Evolutionary conservation across 371 early-diverging fungal genomes (phyloP), one percentile per base, ranked within the genome.

Genomic region (Circinella umbellata): DNA sequence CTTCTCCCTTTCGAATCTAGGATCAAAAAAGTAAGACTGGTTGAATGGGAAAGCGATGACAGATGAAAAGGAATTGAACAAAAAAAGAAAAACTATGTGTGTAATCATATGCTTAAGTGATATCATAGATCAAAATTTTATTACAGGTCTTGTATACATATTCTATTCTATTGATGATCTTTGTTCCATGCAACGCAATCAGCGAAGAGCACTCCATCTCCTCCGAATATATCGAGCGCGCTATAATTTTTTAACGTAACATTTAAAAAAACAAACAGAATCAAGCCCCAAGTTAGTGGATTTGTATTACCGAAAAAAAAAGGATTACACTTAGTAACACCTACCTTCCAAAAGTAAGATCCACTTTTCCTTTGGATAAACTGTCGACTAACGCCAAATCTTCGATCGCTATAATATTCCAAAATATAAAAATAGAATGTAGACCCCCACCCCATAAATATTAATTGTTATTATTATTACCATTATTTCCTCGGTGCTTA

Each of bases 161-260:
- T 27, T 27, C 27, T 27, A 27, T 27, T 27, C 27, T 27, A 27
- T 27, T 27, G 54, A 54, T 79, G 81, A 14, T 57, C 15, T 15
- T 71, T 66, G 62, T 94, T 94, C 93, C 95, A 95, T 47, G 71
- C 81, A 4, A 95, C 90, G 75, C 95, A 95, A 59, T 95, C 95
- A 4, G 78, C 81, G 77, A 98, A 95, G 61, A 82, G 88, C 46
- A 98, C 92, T 36, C 88, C 88, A 51, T 74, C 78, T 10, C 99
- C 98, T 42, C 99, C 99, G 88, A 98, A 98, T n/a, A 98, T 93
- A 82, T 98, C 99, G 75, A 98, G 77, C 6, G 98, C 97, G 76
- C 97, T 95, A 11, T 42, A 42, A 42, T 42, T 9, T 63, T 46
- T 63, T 27, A 27, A 27, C 27, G 27, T 27, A 27, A 27, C 27